Percentiles rank a stretch among this genome's conserved stretches.
Conservation (phyloP, 805 yeast genomes). For the Millerozyma acaciae region DNA sequence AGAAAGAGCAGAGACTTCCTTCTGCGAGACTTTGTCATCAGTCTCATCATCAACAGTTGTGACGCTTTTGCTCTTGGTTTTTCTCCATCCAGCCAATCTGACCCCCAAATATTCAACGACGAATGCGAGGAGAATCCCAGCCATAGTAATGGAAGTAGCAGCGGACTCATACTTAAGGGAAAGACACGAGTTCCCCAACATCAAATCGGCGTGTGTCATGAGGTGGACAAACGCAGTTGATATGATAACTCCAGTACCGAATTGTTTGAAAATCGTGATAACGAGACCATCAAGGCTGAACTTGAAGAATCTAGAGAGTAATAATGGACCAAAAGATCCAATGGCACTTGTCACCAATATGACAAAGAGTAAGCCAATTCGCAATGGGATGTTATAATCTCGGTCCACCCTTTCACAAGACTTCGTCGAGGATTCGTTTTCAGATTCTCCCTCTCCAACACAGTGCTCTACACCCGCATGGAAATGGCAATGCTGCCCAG, state of each 20-base stretch:
- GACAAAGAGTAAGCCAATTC: constrained; percentile 32
- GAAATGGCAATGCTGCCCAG: constrained; percentile 21
- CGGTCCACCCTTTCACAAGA: constrained; percentile 23
- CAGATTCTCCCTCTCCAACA: constrained; percentile 10
- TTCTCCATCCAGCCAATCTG: constrained; percentile 7
- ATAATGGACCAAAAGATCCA: constrained; percentile 31
- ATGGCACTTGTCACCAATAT: constrained; percentile 29
- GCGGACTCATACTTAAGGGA: constrained; percentile 25
- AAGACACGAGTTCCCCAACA: constrained; percentile 25
- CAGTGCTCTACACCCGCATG: constrained; percentile 35
- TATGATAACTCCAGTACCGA: constrained; percentile 30
- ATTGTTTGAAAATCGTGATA: constrained; percentile 15
- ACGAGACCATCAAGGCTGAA: constrained; percentile 11
- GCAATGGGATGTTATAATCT: constrained; percentile 23
- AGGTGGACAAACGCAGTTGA: constrained; percentile 32
- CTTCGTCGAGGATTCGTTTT: constrained; percentile 4
- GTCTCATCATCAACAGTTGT: not conserved
- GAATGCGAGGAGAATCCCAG: constrained; percentile 24
- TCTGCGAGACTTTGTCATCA: not conserved
- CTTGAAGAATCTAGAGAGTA: constrained; percentile 17
- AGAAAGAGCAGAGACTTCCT: not conserved
- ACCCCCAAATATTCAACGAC: constrained; percentile 17
- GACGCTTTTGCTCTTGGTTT: not conserved
- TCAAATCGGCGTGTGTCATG: constrained; percentile 23
- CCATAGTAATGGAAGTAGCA: constrained; percentile 24